Evolutionary conservation across 495 filamentous ascomycete species (phyloP).

Genomic region (Xylaria sp.): DNA sequence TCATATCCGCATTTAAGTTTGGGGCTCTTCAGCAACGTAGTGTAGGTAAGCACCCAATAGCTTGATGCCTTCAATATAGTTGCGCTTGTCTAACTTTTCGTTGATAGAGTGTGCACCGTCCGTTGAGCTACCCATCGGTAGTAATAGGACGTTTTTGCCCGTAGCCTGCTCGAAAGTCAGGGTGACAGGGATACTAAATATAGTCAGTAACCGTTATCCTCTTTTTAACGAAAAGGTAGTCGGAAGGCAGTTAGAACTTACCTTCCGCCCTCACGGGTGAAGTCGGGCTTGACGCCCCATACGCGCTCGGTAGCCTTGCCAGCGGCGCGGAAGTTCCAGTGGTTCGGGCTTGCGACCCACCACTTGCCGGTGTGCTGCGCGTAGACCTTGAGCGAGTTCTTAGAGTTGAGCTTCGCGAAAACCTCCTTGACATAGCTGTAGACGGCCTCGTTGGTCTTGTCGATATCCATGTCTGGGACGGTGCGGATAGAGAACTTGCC

Average conservation of each 20-base stretch:
- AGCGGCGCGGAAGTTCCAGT: constrained; percentile 97
- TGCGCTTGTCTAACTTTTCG: constrained; percentile 95
- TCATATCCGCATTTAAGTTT: constrained; percentile 34
- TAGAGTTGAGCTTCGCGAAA: constrained; percentile 83
- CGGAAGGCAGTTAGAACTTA: constrained; percentile 44
- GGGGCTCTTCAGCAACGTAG: constrained; percentile 92
- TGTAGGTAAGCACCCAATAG: constrained; percentile 93
- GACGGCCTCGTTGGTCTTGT: constrained; percentile 83
- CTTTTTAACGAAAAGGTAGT: not conserved
- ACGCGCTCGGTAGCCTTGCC: constrained; percentile 92
- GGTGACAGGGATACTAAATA: constrained; percentile 85
- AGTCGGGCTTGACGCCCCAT: constrained; percentile 89
- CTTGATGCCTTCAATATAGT: constrained; percentile 99
- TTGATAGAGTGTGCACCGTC: constrained; percentile 98
- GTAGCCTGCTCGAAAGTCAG: constrained; percentile 97
- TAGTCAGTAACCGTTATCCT: not conserved
- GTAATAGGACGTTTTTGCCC: constrained; percentile 94
- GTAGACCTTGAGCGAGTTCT: constrained; percentile 84
- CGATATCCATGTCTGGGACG: constrained; percentile 95
- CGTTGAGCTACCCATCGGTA: constrained; percentile 96
- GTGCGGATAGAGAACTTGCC: constrained; percentile 99
- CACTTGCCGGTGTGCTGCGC: constrained; percentile 92
- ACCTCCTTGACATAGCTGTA: constrained; percentile 77
- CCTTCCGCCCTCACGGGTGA: constrained; percentile 95
- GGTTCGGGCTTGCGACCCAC: constrained; percentile 96